phyloP scores from a whole-genome alignment of 78 protist genomes.

The Planoprotostelium fungivorum region DNA sequence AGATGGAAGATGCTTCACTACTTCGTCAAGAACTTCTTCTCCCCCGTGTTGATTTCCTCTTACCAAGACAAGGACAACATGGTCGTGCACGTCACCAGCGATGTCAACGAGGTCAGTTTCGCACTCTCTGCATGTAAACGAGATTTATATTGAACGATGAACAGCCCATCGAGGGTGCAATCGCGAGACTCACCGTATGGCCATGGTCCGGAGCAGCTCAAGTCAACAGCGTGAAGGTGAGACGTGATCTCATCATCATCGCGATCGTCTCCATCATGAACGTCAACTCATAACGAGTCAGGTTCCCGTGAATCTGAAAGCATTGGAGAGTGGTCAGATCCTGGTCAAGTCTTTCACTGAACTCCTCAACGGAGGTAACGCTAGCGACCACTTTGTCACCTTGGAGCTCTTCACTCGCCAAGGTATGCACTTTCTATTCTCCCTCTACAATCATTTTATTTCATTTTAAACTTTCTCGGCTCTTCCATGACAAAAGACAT shows the following conservation, averaged over 20 bases:
- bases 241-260: too few relatives aligned
- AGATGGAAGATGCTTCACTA: constrained; percentile 70
- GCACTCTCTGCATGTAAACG: too few relatives aligned
- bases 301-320: background rate
- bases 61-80: background rate
- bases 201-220: background rate
- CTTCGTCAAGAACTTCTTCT: constrained; percentile 41
- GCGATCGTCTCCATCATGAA: background rate
- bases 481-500: too few relatives aligned
- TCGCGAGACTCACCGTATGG: background rate
- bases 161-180: background rate
- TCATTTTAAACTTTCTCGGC: too few relatives aligned
- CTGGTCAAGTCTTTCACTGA: background rate
- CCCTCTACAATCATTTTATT: background rate
- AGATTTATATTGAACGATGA: too few relatives aligned
- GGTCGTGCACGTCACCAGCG: background rate
- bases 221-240: background rate
- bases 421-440: background rate
- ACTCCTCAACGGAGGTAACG: background rate
- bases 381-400: background rate
- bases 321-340: background rate
- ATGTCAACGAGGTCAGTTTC: background rate
- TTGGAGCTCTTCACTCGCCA: background rate
- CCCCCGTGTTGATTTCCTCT: constrained; percentile 30
- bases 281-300: background rate